phyloP scores from a whole-genome alignment of 352 stramenopile genomes.

The Globisporangium emineosum region DNA sequence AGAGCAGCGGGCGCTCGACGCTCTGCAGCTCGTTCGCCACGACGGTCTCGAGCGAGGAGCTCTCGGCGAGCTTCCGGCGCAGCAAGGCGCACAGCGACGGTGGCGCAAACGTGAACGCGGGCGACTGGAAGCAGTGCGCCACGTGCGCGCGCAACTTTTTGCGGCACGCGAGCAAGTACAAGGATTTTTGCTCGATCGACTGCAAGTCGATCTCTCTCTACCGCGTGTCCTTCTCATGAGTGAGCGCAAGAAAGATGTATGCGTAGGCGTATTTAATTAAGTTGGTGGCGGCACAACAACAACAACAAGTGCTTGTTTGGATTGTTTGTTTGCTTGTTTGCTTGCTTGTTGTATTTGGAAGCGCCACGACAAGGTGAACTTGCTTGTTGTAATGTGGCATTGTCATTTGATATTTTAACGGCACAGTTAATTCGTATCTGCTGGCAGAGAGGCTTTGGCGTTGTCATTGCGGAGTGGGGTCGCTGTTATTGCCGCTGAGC shows the following conservation, averaged over 20 bases:
- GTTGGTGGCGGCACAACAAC: conserved; percentile 9
- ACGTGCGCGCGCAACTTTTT: conserved; percentile 67
- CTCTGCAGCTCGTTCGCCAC: conserved; percentile 63
- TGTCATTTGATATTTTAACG: too few species aligned
- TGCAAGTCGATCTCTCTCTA: conserved; percentile 74
- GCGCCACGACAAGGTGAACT: too few species aligned
- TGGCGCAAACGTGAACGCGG: conserved; percentile 4
- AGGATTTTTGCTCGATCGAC: conserved; percentile 68
- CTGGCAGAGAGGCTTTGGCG: too few species aligned
- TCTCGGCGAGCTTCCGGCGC: conserved; percentile 24
- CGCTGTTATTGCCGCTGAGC: not conserved
- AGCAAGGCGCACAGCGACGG: conserved; percentile 56
- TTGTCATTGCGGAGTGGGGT: not conserved
- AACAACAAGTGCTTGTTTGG: not conserved
- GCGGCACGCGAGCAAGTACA: conserved; percentile 43
- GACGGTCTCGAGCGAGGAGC: conserved; percentile 36
- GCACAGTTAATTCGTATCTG: not conserved
- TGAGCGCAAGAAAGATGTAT: not conserved
- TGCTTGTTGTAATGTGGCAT: too few species aligned
- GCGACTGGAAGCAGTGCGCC: conserved; percentile 44
- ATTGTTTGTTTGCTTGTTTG: not conserved
- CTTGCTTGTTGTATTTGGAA: too few species aligned
- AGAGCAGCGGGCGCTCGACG: conserved; percentile 41
- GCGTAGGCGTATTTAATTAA: conserved; percentile 3
- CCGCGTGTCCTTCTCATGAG: conserved; percentile 19